Evolutionary conservation across 73 alveolate species (phyloP).

Genomic region (Diophrys appendiculata): DNA sequence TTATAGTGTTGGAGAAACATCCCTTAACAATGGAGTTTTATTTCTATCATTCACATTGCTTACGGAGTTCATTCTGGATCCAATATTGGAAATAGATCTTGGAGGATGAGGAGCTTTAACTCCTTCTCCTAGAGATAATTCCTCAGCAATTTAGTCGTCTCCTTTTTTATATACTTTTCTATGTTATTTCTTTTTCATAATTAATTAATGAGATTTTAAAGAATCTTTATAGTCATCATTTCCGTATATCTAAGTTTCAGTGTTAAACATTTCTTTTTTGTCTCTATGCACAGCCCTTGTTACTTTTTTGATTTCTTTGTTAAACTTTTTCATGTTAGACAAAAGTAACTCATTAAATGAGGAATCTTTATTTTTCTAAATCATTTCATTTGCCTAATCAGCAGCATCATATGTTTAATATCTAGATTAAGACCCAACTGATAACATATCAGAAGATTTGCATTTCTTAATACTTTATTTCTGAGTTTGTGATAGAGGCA

Average conservation of each 20-base stretch:
- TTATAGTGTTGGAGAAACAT: no score
- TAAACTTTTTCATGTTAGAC: not conserved
- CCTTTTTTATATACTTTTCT: not conserved
- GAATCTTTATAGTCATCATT: no score
- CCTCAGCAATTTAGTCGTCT: not conserved
- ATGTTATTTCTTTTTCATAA: not conserved
- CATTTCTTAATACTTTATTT: no score
- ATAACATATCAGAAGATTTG: no score
- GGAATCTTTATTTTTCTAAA: not conserved
- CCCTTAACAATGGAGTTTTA: not conserved
- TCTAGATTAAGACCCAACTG: no score
- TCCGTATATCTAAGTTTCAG: no score
- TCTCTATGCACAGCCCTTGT: no score
- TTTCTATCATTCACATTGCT: not conserved
- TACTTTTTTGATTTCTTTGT: not conserved
- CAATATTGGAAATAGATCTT: not conserved
- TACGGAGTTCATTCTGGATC: not conserved
- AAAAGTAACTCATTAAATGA: not conserved
- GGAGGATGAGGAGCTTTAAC: slow-evolving; percentile 1
- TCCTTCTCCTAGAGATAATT: not conserved
- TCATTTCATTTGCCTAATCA: no score
- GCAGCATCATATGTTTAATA: no score
- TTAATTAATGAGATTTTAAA: no score
- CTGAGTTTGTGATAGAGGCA: no score
- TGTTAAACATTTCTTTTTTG: no score